These are phyloP conservation scores for Diospyros lotus DNA, from an alignment of 148 eudicot species.

Conservation along the genomic window DNA sequence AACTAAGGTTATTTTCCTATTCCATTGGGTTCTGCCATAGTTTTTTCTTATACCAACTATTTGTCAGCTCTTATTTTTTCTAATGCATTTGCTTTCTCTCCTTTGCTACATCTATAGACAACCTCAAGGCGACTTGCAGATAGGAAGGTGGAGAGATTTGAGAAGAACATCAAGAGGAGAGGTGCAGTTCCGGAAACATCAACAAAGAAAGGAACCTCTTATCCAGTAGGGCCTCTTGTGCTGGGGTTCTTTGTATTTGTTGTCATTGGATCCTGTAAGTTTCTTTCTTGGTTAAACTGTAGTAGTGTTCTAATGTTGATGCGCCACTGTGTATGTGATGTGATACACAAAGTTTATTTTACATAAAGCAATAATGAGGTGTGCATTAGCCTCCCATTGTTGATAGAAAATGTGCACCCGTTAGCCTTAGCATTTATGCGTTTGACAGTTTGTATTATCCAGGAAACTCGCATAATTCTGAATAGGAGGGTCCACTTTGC, in stretches of 20 bases:
- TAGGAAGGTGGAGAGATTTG: slow-evolving; percentile 53
- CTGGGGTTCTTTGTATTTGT: slow-evolving; percentile 65
- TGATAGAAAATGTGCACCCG: too few species aligned
- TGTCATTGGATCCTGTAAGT: slow-evolving; percentile 63
- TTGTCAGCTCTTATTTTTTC: background rate
- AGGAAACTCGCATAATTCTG: background rate
- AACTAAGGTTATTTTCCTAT: background rate
- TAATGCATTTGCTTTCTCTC: background rate
- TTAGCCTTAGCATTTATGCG: too few species aligned
- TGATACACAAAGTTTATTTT: background rate
- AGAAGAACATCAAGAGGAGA: slow-evolving; percentile 54
- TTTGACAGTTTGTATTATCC: too few species aligned
- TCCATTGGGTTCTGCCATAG: background rate
- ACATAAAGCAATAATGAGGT: too few species aligned
- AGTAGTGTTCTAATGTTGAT: background rate
- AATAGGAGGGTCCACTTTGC: background rate
- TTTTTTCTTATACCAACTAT: background rate
- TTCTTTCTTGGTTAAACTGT: background rate
- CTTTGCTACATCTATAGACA: slow-evolving; percentile 29
- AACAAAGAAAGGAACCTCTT: slow-evolving; percentile 46
- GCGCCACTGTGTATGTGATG: background rate
- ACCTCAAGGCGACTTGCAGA: slow-evolving; percentile 62
- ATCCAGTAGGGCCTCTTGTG: slow-evolving; percentile 57
- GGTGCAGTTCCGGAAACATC: slow-evolving; percentile 42
- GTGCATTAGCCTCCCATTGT: too few species aligned